Base-by-base conservation (phyloP, 805 yeast genomes). In the Ogataea allantospora region DNA sequence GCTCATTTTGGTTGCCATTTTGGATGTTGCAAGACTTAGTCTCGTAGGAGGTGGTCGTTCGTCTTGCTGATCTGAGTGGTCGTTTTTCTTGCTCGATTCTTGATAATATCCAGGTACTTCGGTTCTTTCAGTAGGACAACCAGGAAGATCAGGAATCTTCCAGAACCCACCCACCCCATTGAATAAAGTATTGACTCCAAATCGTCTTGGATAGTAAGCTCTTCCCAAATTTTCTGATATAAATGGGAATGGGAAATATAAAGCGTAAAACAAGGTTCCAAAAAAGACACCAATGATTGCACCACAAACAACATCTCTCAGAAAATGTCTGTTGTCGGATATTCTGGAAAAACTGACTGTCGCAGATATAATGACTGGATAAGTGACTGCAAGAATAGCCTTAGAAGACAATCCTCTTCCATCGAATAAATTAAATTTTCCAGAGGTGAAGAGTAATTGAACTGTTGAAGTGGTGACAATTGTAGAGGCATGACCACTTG, bases 401-500 rank as follows among this genome's bases (percentile, higher is more conserved):
- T 67, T 67, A 33, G 57, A 46, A 7, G 67, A 56, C 5, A 61
- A 50, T 1, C 67, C 66, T 27, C 68, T 50, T 6, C 55, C 54
- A 39, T 65, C 70, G 44, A 65, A 64, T 2, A 65, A 49, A 35
- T 60, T 62, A 25, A 62, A 43, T 37, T 60, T 61, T 0, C 66
- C 65, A 5, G 65, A 49, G 8, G 60, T 39, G 45, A 65, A 60
- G 15, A 69, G 55, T 15, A 62, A 51, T 19, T 64, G 53, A 13
- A 65, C 53, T 1, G 66, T 61, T 42, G 68, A 62, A 1, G 79
- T 70, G 1, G 78, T 65, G 48, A 75, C 75, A 15, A 74, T 60
- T 5, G 75, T 62, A 7, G 77, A 62, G 0, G 80, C 66, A 50
- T 77, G 82, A 1, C 80, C 82, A 33, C 78, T 73, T 2, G 82